These are phyloP conservation scores for Penicillium dipodomyicola DNA, from an alignment of 495 filamentous ascomycete genomes.

Conservation along the genomic window DNA sequence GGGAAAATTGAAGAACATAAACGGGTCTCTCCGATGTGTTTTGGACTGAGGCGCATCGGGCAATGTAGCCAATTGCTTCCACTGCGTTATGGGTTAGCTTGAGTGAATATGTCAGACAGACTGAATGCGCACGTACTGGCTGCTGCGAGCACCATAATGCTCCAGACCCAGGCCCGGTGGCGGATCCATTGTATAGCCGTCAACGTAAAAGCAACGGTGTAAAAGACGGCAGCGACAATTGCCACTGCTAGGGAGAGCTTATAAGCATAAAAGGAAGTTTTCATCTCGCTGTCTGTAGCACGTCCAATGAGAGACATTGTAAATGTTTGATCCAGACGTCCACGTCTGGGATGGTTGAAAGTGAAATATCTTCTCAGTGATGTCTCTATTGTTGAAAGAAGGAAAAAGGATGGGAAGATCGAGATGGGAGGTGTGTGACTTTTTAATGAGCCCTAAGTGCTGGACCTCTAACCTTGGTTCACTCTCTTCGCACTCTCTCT, in stretches of 20 bases:
- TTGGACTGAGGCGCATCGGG: slow-evolving; percentile 35
- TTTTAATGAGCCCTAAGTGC: not conserved
- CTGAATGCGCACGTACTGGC: slow-evolving; percentile 32
- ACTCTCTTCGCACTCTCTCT: not conserved
- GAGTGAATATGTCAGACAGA: not conserved
- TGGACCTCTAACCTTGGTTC: not conserved
- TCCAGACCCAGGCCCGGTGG: slow-evolving; percentile 46
- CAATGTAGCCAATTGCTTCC: slow-evolving; percentile 48
- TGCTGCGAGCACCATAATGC: slow-evolving; percentile 43
- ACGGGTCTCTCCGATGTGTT: slow-evolving; percentile 27
- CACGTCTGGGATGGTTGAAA: not conserved
- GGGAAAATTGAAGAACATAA: slow-evolving; percentile 37
- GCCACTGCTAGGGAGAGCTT: slow-evolving; percentile 48
- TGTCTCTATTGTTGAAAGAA: not conserved
- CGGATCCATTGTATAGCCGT: slow-evolving; percentile 41
- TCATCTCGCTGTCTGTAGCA: not conserved
- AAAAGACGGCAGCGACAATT: slow-evolving; percentile 49
- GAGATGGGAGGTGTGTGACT: not conserved
- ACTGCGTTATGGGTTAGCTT: slow-evolving; percentile 26
- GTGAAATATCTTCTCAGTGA: not conserved
- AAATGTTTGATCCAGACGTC: not conserved
- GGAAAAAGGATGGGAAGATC: not conserved
- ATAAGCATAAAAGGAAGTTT: slow-evolving; percentile 42
- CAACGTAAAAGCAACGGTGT: slow-evolving; percentile 36
- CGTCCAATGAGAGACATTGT: not conserved